Percentiles rank a stretch among this genome's conserved stretches.
These are phyloP conservation scores for Sclerotinia spermophila DNA, from an alignment of 2,329 filamentous ascomycete genomes.

Conservation along the genomic window DNA sequence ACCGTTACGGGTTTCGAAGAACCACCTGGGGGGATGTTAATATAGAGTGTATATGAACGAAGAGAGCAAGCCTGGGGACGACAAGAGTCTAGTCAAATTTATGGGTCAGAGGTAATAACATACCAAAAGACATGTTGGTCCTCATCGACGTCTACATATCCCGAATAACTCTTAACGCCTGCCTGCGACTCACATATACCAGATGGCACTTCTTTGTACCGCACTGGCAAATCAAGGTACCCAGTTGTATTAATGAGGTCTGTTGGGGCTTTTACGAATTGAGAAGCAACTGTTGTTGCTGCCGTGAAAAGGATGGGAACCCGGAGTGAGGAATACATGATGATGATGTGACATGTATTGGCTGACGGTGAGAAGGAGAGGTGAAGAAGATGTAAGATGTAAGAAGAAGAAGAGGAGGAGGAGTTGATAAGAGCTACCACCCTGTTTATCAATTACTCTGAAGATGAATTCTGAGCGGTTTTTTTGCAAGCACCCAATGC, in stretches of 20 bases:
- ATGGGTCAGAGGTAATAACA: neutral
- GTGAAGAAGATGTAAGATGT: neutral
- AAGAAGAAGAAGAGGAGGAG: neutral
- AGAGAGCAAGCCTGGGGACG: neutral
- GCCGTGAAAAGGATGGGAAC: neutral
- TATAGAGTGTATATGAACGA: neutral
- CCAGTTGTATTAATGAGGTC: slow-evolving; percentile 40
- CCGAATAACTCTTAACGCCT: slow-evolving; percentile 43
- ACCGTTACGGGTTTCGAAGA: slow-evolving; percentile 44
- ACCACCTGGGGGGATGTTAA: slow-evolving; percentile 36
- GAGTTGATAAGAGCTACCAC: neutral
- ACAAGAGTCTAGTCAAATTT: neutral
- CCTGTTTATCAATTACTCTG: neutral
- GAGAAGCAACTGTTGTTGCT: slow-evolving; percentile 23
- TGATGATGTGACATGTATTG: neutral
- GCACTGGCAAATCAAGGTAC: slow-evolving; percentile 41
- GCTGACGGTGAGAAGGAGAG: neutral
- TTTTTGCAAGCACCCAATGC: neutral
- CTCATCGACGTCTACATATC: slow-evolving; percentile 43
- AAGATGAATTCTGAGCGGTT: neutral
- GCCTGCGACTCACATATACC: slow-evolving; percentile 46
- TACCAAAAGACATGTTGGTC: slow-evolving; percentile 42
- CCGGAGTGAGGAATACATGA: slow-evolving; percentile 8
- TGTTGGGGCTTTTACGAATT: slow-evolving; percentile 40
- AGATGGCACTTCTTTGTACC: slow-evolving; percentile 47